Evolutionary conservation across 2,329 filamentous ascomycete species (phyloP).

Genomic region (Pyrenochaeta sp.): DNA sequence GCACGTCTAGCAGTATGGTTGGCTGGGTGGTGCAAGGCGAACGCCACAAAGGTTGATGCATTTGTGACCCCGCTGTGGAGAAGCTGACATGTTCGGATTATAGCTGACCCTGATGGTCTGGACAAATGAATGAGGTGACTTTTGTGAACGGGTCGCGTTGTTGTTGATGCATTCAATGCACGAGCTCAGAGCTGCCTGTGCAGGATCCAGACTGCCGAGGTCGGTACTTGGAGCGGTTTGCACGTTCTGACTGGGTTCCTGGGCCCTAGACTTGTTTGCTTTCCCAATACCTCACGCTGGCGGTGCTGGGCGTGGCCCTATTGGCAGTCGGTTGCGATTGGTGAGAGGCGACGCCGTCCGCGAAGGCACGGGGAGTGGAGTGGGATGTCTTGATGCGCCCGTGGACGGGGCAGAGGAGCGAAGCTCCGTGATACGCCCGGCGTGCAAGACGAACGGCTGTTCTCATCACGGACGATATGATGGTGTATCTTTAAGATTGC

Average conservation of each 20-base stretch:
- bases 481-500: neutral
- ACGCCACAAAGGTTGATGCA: neutral
- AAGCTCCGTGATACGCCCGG: neutral
- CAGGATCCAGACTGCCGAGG: neutral
- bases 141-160: neutral
- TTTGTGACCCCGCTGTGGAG: slow-evolving; percentile 1
- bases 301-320: neutral
- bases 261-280: neutral
- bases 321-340: neutral
- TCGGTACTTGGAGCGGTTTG: neutral
- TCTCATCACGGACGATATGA: neutral
- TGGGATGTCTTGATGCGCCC: neutral
- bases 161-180: neutral
- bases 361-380: neutral
- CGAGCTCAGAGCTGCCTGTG: neutral
- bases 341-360: neutral
- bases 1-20: neutral
- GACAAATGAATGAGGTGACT: neutral
- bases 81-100: neutral
- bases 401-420: neutral
- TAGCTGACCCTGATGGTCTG: neutral
- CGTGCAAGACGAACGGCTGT: neutral
- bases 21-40: neutral
- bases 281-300: neutral
- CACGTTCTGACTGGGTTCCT: neutral